Evolutionary conservation across 257 asterid genomes (phyloP).

Genomic region (Lycium barbarum): DNA sequence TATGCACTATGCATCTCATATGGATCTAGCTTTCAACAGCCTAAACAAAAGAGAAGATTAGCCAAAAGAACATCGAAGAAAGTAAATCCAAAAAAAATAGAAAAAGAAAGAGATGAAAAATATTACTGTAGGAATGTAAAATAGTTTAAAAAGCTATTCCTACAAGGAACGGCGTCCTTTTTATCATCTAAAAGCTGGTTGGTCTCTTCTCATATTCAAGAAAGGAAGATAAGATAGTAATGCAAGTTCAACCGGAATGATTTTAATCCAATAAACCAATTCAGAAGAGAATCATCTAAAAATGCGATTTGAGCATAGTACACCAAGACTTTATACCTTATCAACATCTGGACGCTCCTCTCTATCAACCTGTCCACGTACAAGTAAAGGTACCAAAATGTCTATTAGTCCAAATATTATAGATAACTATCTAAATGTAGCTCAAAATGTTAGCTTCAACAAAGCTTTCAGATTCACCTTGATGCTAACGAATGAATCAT

Average conservation of each 20-base stretch:
- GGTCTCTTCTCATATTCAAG: neutral
- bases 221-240: neutral
- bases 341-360: constrained; percentile 99
- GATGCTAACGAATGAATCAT: constrained; percentile 90
- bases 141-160: neutral
- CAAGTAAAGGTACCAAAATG: neutral
- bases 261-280: constrained; percentile 8
- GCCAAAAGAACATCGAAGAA: neutral
- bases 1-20: neutral
- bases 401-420: neutral
- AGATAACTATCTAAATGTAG: constrained; percentile 1
- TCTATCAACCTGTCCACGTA: constrained; percentile 74
- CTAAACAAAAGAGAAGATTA: neutral
- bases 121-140: neutral
- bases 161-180: neutral
- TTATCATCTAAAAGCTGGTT: neutral
- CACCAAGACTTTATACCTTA: constrained; percentile 55
- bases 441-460: neutral
- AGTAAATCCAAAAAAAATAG: neutral
- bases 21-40: constrained; percentile 14
- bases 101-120: neutral
- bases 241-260: neutral
- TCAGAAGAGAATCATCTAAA: neutral
- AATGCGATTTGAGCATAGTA: neutral
- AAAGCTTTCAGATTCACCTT: constrained; percentile 55